phyloP scores from a whole-genome alignment of 1,139 yeast species.

The Hansenula sp. region DNA sequence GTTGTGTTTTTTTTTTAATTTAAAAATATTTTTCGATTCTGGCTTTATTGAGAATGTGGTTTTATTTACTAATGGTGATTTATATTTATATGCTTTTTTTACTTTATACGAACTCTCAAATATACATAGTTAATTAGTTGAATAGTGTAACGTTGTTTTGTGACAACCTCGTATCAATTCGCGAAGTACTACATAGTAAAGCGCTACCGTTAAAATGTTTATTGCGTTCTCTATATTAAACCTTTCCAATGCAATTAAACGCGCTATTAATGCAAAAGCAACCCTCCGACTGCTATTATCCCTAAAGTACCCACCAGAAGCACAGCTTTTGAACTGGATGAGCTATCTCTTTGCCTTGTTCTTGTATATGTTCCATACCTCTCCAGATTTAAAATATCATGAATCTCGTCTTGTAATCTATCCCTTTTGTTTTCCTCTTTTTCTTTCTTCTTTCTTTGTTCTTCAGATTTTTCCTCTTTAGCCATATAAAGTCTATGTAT shows the following conservation, averaged over 20 bases:
- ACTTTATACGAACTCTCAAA: too few species aligned
- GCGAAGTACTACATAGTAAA: too few species aligned
- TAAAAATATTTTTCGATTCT: too few species aligned
- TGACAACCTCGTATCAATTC: too few species aligned
- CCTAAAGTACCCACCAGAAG: slow-evolving; percentile 1
- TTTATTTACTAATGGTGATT: too few species aligned
- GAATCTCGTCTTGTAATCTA: neutral
- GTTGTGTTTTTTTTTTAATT: too few species aligned
- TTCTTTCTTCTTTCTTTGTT: slow-evolving; percentile 1
- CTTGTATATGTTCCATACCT: neutral
- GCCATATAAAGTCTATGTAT: slow-evolving; percentile 5
- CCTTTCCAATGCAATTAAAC: neutral
- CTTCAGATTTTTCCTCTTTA: neutral
- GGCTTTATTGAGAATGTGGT: too few species aligned
- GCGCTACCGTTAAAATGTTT: too few species aligned
- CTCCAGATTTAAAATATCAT: neutral
- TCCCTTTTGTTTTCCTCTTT: neutral
- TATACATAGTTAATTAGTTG: too few species aligned
- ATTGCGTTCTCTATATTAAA: neutral
- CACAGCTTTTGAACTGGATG: neutral
- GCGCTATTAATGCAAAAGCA: slow-evolving; percentile 2
- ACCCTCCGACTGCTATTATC: slow-evolving; percentile 3
- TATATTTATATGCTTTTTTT: too few species aligned
- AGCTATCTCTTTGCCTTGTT: neutral
- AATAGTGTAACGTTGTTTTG: too few species aligned